A percentile compares a stretch with the other conserved stretches of the same genome.
phyloP scores from a whole-genome alignment of 2,329 filamentous ascomycete genomes.

The Aspergillus thermomutatus region DNA sequence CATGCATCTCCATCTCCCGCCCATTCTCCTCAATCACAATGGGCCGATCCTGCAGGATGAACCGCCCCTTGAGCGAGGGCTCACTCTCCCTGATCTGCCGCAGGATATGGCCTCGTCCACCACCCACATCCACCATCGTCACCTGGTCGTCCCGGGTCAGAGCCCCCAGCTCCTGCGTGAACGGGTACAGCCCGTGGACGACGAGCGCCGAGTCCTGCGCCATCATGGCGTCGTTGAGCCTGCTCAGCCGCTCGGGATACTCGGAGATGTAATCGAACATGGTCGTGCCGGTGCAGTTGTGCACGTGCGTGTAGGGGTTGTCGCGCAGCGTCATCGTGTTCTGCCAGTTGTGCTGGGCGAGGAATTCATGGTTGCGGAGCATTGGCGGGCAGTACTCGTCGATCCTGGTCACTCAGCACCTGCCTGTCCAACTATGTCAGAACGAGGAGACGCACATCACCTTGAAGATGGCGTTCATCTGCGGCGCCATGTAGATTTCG shows the following conservation, averaged over 20 bases:
- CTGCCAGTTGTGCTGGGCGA: constrained; percentile 14
- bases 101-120: constrained; percentile 16
- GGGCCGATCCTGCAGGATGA: constrained; percentile 22
- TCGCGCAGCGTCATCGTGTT: constrained; percentile 9
- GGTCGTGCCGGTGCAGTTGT: constrained; percentile 15
- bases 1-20: constrained; percentile 3
- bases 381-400: constrained; percentile 12
- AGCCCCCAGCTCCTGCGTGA: constrained; percentile 8
- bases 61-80: constrained; percentile 12
- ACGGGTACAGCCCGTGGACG: constrained; percentile 22
- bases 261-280: constrained; percentile 16
- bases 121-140: constrained; percentile 20
- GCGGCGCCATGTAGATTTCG: constrained; percentile 13
- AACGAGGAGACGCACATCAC: constrained; percentile 10
- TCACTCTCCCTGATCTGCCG: constrained; percentile 10
- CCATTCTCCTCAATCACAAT: constrained; percentile 13
- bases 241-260: constrained; percentile 6
- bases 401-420: background rate
- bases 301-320: constrained; percentile 16
- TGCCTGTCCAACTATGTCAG: too few species aligned
- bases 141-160: constrained; percentile 11
- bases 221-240: constrained; percentile 19
- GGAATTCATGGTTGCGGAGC: constrained; percentile 15
- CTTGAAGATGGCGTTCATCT: constrained; percentile 11
- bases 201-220: constrained; percentile 10